A percentile compares a stretch with the other conserved stretches of the same genome.
Conservation (phyloP, 2,329 filamentous ascomycete species). For the Nemania serpens region DNA sequence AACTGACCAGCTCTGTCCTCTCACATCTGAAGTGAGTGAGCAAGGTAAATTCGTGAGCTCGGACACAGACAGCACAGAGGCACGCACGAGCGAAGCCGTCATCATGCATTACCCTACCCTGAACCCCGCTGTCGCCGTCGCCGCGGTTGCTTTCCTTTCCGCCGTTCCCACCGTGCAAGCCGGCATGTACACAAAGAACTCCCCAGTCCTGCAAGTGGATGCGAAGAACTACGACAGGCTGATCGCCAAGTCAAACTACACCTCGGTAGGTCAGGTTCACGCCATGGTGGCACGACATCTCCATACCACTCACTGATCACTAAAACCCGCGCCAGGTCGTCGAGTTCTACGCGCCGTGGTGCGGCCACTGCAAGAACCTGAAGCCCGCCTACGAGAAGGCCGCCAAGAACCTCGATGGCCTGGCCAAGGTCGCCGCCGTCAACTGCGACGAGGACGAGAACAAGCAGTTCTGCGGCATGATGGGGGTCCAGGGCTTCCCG, state of each 20-base stretch:
- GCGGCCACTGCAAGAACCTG: constrained; percentile 94
- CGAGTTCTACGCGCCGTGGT: constrained; percentile 98
- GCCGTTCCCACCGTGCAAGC: constrained; percentile 68
- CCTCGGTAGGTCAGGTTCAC: constrained; percentile 64
- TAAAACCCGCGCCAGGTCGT: constrained; percentile 52
- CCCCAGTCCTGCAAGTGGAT: constrained; percentile 82
- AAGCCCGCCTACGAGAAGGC: constrained; percentile 96
- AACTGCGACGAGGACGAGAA: constrained; percentile 95
- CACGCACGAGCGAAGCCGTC: background rate
- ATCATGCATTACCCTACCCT: constrained; percentile 56
- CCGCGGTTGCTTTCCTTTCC: constrained; percentile 67
- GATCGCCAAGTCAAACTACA: constrained; percentile 88
- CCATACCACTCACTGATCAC: constrained; percentile 7
- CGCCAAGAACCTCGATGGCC: constrained; percentile 83
- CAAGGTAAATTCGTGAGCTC: background rate
- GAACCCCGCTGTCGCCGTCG: constrained; percentile 57
- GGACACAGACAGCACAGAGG: constrained; percentile 7
- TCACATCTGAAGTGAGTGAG: no score
- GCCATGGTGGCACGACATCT: no score
- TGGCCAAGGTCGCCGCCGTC: constrained; percentile 92
- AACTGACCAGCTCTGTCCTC: constrained; percentile 13
- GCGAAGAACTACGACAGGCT: constrained; percentile 78
- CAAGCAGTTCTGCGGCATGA: constrained; percentile 81
- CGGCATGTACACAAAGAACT: constrained; percentile 81
- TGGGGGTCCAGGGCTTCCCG: constrained; percentile 93